Conservation (phyloP, 805 yeast genomes). For the Nakazawaea holstii region DNA sequence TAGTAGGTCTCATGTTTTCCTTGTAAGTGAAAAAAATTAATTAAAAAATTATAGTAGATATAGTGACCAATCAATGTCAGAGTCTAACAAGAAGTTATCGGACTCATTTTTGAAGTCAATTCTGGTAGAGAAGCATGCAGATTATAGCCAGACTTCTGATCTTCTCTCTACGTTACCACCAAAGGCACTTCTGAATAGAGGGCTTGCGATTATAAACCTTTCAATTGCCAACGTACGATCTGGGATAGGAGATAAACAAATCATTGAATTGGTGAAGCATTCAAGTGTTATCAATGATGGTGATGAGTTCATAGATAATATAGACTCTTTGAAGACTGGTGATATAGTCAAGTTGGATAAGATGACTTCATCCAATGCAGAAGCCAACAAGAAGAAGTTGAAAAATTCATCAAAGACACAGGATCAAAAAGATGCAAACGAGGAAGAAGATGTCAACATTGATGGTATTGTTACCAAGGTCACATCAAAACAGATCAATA, state of each 20-base stretch:
- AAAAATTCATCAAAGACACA: conserved; percentile 25
- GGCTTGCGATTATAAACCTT: conserved; percentile 72
- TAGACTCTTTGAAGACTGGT: conserved; percentile 57
- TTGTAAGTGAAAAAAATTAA: background rate
- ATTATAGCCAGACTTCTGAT: conserved; percentile 39
- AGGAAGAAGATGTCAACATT: conserved; percentile 23
- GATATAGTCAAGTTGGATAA: conserved; percentile 66
- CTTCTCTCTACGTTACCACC: conserved; percentile 48
- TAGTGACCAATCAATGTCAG: background rate
- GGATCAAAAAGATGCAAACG: conserved; percentile 19
- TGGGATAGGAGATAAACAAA: conserved; percentile 73
- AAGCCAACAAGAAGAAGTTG: conserved; percentile 18
- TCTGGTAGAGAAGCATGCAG: conserved; percentile 45
- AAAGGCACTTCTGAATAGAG: conserved; percentile 60
- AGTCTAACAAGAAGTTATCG: conserved; percentile 23
- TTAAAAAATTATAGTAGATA: background rate
- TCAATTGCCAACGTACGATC: conserved; percentile 56
- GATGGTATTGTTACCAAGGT: conserved; percentile 67
- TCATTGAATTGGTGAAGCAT: conserved; percentile 59
- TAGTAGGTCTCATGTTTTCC: too few species aligned
- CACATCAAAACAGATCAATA: conserved; percentile 38
- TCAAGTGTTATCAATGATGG: conserved; percentile 33
- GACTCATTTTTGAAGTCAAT: conserved; percentile 33
- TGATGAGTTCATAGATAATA: conserved; percentile 31
- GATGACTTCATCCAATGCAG: conserved; percentile 26